phyloP scores from a whole-genome alignment of 106 monocot species.

The Dendrobium nobile region DNA sequence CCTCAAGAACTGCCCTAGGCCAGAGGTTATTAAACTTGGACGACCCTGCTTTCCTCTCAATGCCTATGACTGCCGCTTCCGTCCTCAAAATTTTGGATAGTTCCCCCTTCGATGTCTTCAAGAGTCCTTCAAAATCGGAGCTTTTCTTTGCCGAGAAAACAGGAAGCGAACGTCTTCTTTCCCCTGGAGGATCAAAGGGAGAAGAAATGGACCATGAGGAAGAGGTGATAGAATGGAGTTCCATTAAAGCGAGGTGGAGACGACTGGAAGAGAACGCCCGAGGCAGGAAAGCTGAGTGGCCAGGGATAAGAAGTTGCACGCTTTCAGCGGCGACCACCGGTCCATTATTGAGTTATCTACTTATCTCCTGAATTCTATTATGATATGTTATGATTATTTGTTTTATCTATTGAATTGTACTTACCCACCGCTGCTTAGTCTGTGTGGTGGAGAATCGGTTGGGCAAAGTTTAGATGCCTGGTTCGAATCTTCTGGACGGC shows the following conservation, averaged over 20 bases:
- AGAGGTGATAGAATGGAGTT: background rate
- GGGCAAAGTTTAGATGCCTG: too few species aligned
- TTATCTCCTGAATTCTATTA: too few species aligned
- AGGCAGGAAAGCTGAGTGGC: too few species aligned
- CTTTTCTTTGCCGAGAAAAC: background rate
- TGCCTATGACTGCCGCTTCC: slow-evolving; percentile 18
- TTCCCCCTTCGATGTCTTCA: slow-evolving; percentile 5
- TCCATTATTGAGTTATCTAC: too few species aligned
- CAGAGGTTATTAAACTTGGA: slow-evolving; percentile 28
- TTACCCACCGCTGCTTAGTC: too few species aligned
- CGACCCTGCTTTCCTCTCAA: slow-evolving; percentile 18
- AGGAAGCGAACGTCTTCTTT: background rate
- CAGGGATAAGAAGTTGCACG: too few species aligned
- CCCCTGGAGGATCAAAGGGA: background rate
- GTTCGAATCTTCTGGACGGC: too few species aligned
- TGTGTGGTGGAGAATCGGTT: too few species aligned
- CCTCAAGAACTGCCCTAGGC: slow-evolving; percentile 77
- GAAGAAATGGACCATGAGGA: background rate
- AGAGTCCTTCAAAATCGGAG: background rate
- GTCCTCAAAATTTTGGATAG: slow-evolving; percentile 18
- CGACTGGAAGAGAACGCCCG: background rate
- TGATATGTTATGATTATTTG: too few species aligned
- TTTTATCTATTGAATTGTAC: too few species aligned
- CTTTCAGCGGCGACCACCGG: background rate
- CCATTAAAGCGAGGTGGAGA: background rate